phyloP scores from a whole-genome alignment of 1,284 basidiomycete genomes.

The Porogramme epimiltina region DNA sequence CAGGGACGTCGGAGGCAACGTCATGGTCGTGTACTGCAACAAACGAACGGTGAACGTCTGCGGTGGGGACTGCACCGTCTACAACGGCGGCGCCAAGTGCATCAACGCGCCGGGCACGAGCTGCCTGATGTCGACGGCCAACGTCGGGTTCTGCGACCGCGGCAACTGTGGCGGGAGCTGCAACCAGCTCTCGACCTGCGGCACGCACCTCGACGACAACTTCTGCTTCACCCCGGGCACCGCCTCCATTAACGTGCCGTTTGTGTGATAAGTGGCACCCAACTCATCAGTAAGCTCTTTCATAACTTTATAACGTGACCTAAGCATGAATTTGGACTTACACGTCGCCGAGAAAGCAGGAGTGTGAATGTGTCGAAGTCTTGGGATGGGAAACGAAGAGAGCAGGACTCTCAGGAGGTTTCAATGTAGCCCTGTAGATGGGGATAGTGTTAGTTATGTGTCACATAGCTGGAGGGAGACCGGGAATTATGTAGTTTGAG shows the following conservation, averaged over 20 bases:
- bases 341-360: too few species aligned
- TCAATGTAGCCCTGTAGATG: too few species aligned
- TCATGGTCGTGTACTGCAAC: conserved; percentile 3
- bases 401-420: too few species aligned
- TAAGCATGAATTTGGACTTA: too few species aligned
- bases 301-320: too few species aligned
- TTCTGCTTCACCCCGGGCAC: conserved; percentile 9
- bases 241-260: not conserved
- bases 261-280: too few species aligned
- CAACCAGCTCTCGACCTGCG: conserved; percentile 3
- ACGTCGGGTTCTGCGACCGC: conserved; percentile 7
- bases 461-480: too few species aligned
- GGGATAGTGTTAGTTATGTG: too few species aligned
- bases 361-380: too few species aligned
- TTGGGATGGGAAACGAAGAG: too few species aligned
- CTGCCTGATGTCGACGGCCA: not conserved
- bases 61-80: not conserved
- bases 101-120: not conserved
- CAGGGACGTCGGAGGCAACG: not conserved
- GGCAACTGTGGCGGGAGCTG: not conserved
- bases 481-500: too few species aligned
- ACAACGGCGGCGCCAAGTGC: conserved; percentile 1
- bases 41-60: not conserved
- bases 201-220: conserved; percentile 2
- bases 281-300: too few species aligned